Evolutionary conservation across 2,329 filamentous ascomycete species (phyloP), one percentile per base, ranked within the genome.

Genomic region (Chaetomiaceae sp.): DNA sequence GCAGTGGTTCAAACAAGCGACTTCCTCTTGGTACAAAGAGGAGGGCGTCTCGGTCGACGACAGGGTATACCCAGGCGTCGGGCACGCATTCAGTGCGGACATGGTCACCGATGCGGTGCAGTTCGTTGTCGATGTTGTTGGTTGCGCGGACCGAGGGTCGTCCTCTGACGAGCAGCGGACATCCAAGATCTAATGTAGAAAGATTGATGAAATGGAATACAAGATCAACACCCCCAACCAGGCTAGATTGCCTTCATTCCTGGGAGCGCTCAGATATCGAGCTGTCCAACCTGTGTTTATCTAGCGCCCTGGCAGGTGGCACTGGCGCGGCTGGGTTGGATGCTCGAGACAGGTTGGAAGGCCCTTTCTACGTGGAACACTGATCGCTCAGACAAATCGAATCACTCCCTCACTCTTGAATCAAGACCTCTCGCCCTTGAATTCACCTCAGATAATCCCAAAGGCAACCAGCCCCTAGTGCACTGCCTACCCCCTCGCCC

Each of bases 81-180:
- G 86, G 0, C 89, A 94, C 66, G 73, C 76, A n/a, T 90, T 89
- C 62, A 84, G 79, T 9, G 67, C 73, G 1, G 76, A 70, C 6
- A 92, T 94, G 89, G 75, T 83, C 25, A 70, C 71, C 57, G 85
- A 87, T 64, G 79, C 87, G 4, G 75, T 86, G 11, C 69, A 70
- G 33, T 92, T 89, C 68, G 68, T 92, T 31, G 68, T 77, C 15
- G 71, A 77, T 36, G 72, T 67, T 6, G 71, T 81, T 17, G 68
- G 63, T 11, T 63, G 65, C 6, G 61, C 62, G 2, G 64, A 66
- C 31, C 53, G 51, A 64, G 66, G 38, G 23, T 14, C n/a, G 56
- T 66, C 38, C 19, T n/a, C 25, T 20, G 47, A 53, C 7, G 49
- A 51, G 17, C 47, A 47, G 60, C 63, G 55, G 57, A 29, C 46